Conservation (phyloP, 495 filamentous ascomycete genomes). For the Penicillium macrosclerotiorum region DNA sequence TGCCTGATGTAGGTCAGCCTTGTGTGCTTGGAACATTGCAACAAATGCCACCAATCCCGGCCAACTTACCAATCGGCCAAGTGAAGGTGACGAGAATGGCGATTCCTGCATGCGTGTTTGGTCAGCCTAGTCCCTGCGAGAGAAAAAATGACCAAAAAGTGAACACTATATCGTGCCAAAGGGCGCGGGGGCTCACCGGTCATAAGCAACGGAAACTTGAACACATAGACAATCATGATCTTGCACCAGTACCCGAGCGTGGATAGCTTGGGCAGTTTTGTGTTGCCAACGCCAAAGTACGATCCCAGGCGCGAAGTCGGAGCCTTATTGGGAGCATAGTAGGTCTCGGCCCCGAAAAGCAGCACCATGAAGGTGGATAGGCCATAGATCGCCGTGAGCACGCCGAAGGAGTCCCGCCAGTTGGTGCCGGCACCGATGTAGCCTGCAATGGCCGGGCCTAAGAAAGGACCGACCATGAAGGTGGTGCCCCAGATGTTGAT, state of each 20-base stretch:
- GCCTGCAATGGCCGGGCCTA: slow-evolving; percentile 45
- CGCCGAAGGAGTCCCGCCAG: slow-evolving; percentile 46
- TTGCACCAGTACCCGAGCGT: slow-evolving; percentile 24
- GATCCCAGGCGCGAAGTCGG: slow-evolving; percentile 24
- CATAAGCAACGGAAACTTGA: slow-evolving; percentile 33
- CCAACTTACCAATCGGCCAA: slow-evolving; percentile 41
- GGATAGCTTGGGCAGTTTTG: slow-evolving; percentile 22
- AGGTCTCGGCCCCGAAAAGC: slow-evolving; percentile 48
- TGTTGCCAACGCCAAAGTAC: slow-evolving; percentile 52
- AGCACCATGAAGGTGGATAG: slow-evolving; percentile 42
- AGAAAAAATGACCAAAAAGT: not conserved
- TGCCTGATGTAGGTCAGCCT: slow-evolving; percentile 16
- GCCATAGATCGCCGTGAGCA: slow-evolving; percentile 46
- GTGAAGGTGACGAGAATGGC: slow-evolving; percentile 35
- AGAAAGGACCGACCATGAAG: slow-evolving; percentile 45
- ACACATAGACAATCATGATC: slow-evolving; percentile 30
- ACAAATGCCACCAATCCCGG: no score
- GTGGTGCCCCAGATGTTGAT: slow-evolving; percentile 51
- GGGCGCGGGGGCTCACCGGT: slow-evolving; percentile 27
- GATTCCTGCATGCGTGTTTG: slow-evolving; percentile 9
- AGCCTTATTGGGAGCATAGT: slow-evolving; percentile 30
- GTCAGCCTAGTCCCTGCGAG: not conserved
- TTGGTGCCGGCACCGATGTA: slow-evolving; percentile 34
- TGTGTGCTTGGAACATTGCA: not conserved
- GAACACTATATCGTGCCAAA: no score